Conservation (phyloP, 768 basidiomycete species). For the Roridomyces roridus region DNA sequence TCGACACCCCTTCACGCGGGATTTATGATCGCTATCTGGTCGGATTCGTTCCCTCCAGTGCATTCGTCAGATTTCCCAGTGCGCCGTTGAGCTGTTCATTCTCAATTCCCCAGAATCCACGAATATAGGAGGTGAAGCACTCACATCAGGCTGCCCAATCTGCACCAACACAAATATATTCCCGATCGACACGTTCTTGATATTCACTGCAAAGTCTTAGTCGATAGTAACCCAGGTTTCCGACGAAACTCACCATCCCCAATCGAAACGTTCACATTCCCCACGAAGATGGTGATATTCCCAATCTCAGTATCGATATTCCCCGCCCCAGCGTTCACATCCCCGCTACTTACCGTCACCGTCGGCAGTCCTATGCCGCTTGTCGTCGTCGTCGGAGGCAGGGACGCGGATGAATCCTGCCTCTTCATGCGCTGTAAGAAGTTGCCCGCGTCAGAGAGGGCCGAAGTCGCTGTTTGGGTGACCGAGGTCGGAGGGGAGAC, state of each 20-base stretch:
- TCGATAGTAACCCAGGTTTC: no score
- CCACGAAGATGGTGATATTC: conserved; percentile 24
- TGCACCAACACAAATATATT: conserved; percentile 27
- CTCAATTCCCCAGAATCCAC: background rate
- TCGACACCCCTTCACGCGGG: no score
- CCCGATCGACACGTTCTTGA: conserved; percentile 21
- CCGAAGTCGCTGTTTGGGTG: conserved; percentile 14
- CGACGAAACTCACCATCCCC: conserved; percentile 24
- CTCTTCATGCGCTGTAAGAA: conserved; percentile 22
- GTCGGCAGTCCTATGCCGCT: background rate
- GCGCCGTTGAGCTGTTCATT: conserved; percentile 3
- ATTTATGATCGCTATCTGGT: no score
- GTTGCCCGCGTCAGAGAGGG: background rate
- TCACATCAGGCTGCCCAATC: conserved; percentile 26
- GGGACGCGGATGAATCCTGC: conserved; percentile 8
- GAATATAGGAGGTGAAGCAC: background rate
- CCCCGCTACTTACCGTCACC: conserved; percentile 18
- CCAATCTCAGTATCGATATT: conserved; percentile 26
- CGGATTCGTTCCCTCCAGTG: no score
- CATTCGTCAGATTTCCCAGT: conserved; percentile 1
- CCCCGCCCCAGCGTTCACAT: conserved; percentile 17
- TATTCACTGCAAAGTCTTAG: conserved; percentile 15
- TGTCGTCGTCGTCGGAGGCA: conserved; percentile 1
- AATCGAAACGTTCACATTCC: conserved; percentile 24
- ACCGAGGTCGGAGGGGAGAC: conserved; percentile 16